A percentile compares a stretch with the other conserved stretches of the same genome.
Conservation (phyloP, 2,329 filamentous ascomycete species). For the Ophiostoma populinum region DNA sequence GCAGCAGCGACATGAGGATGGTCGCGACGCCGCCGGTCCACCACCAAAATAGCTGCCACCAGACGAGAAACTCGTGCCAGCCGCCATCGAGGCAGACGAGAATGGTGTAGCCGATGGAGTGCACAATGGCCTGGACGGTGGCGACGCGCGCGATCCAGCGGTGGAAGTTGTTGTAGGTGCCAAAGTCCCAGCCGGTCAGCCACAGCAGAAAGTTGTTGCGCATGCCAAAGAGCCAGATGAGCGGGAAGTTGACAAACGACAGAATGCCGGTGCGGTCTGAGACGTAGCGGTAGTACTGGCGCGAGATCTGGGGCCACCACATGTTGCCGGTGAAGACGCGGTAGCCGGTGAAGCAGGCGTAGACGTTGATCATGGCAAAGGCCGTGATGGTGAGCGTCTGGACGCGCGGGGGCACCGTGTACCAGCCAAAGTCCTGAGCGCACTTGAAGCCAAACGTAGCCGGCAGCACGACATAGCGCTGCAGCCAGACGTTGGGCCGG, state of each 20-base stretch:
- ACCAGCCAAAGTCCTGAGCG: slow-evolving; percentile 24
- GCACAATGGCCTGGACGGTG: slow-evolving; percentile 41
- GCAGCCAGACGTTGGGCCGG: slow-evolving; percentile 6
- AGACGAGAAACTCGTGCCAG: neutral
- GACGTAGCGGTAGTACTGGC: slow-evolving; percentile 10
- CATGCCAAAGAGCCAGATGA: slow-evolving; percentile 34
- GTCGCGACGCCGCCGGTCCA: slow-evolving; percentile 17
- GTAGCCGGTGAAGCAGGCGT: slow-evolving; percentile 9
- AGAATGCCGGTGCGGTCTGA: slow-evolving; percentile 12
- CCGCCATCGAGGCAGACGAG: slow-evolving; percentile 23
- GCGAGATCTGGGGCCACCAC: slow-evolving; percentile 8
- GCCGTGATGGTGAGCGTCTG: slow-evolving; percentile 9
- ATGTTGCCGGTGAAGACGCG: slow-evolving; percentile 10
- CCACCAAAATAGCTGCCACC: slow-evolving; percentile 4
- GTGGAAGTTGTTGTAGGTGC: slow-evolving; percentile 50
- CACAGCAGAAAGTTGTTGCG: slow-evolving; percentile 50
- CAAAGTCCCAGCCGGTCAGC: slow-evolving; percentile 51
- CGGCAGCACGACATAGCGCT: slow-evolving; percentile 8
- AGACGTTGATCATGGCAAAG: slow-evolving; percentile 9
- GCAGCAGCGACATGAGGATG: slow-evolving; percentile 26
- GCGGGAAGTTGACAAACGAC: slow-evolving; percentile 10
- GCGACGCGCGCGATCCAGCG: slow-evolving; percentile 47
- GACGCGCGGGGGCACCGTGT: slow-evolving; percentile 12
- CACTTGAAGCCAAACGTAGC: slow-evolving; percentile 25
- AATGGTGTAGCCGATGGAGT: slow-evolving; percentile 33